Percentiles rank a stretch among this genome's conserved stretches.
These are phyloP conservation scores for Anisodus acutangulus DNA, from an alignment of 257 asterid genomes.

Conservation along the genomic window DNA sequence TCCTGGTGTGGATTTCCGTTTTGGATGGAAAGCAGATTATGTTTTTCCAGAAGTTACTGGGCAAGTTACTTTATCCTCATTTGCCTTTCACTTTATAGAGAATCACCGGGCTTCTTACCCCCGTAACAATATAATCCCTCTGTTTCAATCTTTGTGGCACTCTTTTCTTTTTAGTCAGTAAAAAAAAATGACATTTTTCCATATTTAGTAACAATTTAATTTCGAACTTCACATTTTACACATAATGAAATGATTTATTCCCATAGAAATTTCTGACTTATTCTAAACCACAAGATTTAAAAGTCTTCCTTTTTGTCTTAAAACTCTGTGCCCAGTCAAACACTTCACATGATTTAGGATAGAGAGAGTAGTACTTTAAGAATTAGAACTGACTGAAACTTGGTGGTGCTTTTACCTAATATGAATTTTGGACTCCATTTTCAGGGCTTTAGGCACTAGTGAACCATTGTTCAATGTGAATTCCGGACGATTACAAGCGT, in stretches of 20 bases:
- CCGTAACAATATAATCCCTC: not conserved
- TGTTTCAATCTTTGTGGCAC: too few species aligned
- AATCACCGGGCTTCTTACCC: not conserved
- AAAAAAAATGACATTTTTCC: too few species aligned
- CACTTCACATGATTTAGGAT: too few species aligned
- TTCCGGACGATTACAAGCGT: conserved; percentile 86
- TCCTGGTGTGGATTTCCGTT: conserved; percentile 91
- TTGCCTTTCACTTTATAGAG: not conserved
- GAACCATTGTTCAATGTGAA: conserved; percentile 89
- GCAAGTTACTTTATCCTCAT: conserved; percentile 47
- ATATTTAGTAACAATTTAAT: too few species aligned
- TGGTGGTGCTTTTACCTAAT: not conserved
- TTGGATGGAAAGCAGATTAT: conserved; percentile 96
- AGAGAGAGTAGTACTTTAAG: not conserved
- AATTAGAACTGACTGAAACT: not conserved
- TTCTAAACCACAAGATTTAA: too few species aligned
- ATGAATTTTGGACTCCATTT: conserved; percentile 19
- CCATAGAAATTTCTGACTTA: too few species aligned
- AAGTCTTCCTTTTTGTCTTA: too few species aligned
- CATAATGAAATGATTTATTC: too few species aligned
- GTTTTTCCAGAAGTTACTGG: conserved; percentile 91
- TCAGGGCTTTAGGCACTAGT: conserved; percentile 80
- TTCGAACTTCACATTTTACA: too few species aligned
- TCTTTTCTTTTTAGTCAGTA: too few species aligned
- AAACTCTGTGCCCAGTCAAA: too few species aligned